These are phyloP conservation scores for Moelleriella libera DNA, from an alignment of 2,329 filamentous ascomycete species.

Conservation along the genomic window DNA sequence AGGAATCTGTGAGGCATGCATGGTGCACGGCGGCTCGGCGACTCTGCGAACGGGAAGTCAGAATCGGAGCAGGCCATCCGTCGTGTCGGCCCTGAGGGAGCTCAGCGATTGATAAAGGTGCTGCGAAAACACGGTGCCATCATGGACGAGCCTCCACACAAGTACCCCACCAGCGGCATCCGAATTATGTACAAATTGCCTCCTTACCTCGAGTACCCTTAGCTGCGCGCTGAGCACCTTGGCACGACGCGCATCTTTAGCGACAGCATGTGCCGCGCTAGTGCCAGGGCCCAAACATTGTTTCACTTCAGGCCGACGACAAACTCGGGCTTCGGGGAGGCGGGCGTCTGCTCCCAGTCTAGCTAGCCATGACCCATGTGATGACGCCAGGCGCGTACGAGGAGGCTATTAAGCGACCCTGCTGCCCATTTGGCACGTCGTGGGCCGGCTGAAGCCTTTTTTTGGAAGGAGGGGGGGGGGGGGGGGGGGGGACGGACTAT, in stretches of 20 bases:
- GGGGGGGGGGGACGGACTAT: background rate
- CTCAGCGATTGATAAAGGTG: too few species aligned
- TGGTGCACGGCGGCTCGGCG: background rate
- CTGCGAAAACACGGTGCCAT: too few species aligned
- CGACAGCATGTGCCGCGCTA: background rate
- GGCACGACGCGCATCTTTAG: background rate
- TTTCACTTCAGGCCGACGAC: background rate
- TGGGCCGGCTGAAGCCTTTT: too few species aligned
- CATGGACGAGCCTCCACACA: too few species aligned
- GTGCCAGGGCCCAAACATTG: background rate
- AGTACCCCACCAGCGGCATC: too few species aligned
- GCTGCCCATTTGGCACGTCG: too few species aligned
- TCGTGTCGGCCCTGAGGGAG: too few species aligned
- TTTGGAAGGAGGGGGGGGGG: too few species aligned
- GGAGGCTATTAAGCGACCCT: background rate
- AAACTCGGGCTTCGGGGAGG: too few species aligned
- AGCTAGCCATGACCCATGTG: background rate
- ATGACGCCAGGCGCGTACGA: background rate
- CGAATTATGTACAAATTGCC: too few species aligned
- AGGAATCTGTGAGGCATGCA: slow-evolving; percentile 2
- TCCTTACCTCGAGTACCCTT: background rate
- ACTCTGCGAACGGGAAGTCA: background rate
- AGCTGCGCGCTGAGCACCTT: background rate
- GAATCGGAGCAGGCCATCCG: too few species aligned
- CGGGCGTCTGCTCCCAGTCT: too few species aligned